Conservation (phyloP, 257 asterid species). For the Eucommia ulmoides region DNA sequence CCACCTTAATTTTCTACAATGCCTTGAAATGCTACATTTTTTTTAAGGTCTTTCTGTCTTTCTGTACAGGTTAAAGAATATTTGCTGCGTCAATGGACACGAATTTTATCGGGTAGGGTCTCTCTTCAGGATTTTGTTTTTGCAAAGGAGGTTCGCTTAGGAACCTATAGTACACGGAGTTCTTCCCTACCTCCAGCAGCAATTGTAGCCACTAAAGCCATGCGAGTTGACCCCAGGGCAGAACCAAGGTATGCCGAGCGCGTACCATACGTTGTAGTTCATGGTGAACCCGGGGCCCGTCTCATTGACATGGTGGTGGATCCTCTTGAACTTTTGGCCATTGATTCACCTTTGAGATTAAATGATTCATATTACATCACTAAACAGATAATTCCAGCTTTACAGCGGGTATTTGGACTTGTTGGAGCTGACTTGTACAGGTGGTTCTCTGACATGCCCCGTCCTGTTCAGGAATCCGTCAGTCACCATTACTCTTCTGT, state of each 20-base stretch:
- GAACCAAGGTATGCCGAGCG: constrained; percentile 96
- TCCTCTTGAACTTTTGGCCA: constrained; percentile 57
- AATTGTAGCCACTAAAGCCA: constrained; percentile 79
- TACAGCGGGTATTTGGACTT: constrained; percentile 87
- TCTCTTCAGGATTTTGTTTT: constrained; percentile 87
- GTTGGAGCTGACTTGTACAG: constrained; percentile 77
- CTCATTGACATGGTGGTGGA: constrained; percentile 84
- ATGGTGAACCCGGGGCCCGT: constrained; percentile 95
- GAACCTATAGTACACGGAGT: constrained; percentile 58
- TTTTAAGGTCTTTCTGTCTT: constrained; percentile 6
- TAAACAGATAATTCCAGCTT: constrained; percentile 87
- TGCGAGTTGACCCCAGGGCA: constrained; percentile 80
- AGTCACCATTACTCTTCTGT: constrained; percentile 36
- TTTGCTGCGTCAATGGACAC: constrained; percentile 80
- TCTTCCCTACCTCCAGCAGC: constrained; percentile 92
- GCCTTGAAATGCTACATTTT: too few species aligned
- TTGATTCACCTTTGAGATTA: constrained; percentile 74
- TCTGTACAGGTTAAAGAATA: constrained; percentile 44
- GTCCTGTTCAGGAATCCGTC: constrained; percentile 53
- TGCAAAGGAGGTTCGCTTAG: constrained; percentile 96
- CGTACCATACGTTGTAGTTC: constrained; percentile 83
- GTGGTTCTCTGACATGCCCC: constrained; percentile 83
- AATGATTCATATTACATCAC: constrained; percentile 73
- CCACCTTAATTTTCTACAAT: too few species aligned
- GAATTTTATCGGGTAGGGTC: constrained; percentile 69